Conservation (phyloP, 345 rosid genomes). For the Brassica juncea region DNA sequence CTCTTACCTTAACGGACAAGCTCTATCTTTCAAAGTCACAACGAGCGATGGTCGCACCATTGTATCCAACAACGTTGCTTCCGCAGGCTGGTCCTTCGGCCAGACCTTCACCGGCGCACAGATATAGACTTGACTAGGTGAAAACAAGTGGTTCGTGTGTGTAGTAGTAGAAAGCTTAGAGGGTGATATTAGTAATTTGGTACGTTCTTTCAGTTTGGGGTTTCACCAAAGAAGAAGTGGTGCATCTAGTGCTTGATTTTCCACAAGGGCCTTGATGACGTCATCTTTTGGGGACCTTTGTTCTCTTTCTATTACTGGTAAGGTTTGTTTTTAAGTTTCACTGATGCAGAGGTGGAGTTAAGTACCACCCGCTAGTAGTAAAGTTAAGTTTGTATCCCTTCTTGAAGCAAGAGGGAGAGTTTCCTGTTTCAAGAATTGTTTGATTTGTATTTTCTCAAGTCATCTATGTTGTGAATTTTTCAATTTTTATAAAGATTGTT, state of each 20-base stretch:
- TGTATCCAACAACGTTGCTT: constrained; percentile 63
- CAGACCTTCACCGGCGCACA: constrained; percentile 70
- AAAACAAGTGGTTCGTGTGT: constrained; percentile 7
- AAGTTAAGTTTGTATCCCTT: constrained; percentile 12
- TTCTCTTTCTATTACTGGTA: constrained; percentile 33
- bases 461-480: constrained; percentile 33
- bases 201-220: constrained; percentile 20
- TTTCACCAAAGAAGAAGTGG: constrained; percentile 23
- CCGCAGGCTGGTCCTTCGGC: constrained; percentile 76
- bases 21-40: constrained; percentile 75
- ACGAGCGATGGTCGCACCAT: constrained; percentile 65
- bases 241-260: constrained; percentile 39
- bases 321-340: constrained; percentile 32
- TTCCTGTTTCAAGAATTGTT: constrained; percentile 11
- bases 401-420: constrained; percentile 30
- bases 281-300: constrained; percentile 25
- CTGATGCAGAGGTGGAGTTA: constrained; percentile 44
- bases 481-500: constrained; percentile 5
- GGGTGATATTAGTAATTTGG: constrained; percentile 28
- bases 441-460: not conserved
- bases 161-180: constrained; percentile 10
- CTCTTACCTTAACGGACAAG: constrained; percentile 65
- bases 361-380: constrained; percentile 44
- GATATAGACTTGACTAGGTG: constrained; percentile 34
- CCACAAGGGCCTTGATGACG: constrained; percentile 36